Percentiles rank a stretch among this genome's conserved stretches.
phyloP scores from a whole-genome alignment of 192 early-diverging fungal species.

The Ambispora gerdemannii region DNA sequence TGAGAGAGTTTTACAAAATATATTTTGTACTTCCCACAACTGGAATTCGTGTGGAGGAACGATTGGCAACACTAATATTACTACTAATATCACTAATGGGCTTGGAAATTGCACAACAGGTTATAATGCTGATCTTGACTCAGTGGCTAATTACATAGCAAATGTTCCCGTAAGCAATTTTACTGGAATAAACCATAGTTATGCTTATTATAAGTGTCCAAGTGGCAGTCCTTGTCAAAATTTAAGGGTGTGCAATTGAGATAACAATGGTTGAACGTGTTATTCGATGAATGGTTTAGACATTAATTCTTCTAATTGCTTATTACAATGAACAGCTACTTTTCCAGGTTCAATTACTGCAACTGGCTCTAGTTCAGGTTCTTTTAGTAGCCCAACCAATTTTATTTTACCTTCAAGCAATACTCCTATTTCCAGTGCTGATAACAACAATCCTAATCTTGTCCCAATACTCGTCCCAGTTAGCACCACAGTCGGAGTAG shows the following conservation, averaged over 20 bases:
- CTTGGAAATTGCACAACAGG: too few relatives aligned
- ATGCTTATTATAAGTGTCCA: not conserved
- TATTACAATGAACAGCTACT: slow-evolving; percentile 8
- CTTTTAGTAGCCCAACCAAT: not conserved
- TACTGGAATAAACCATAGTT: not conserved
- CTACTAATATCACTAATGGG: slow-evolving; percentile 1
- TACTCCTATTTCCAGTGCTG: not conserved
- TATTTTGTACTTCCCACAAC: not conserved
- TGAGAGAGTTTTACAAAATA: not conserved
- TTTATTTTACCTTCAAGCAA: not conserved
- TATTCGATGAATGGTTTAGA: not conserved
- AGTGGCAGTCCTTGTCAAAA: not conserved
- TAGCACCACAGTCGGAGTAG: not conserved
- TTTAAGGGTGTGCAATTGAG: not conserved
- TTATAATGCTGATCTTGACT: not conserved
- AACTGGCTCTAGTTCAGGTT: not conserved
- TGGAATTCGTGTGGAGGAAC: not conserved
- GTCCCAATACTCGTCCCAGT: not conserved
- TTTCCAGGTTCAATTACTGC: not conserved
- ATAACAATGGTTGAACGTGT: slow-evolving; percentile 5
- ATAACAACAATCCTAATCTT: not conserved
- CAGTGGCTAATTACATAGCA: not conserved
- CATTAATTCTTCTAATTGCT: too few relatives aligned
- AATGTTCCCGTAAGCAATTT: not conserved
- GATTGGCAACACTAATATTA: not conserved